A percentile compares a stretch with the other conserved stretches of the same genome.
These are phyloP conservation scores for Trichoderma citrinoviride DNA, from an alignment of 2,329 filamentous ascomycete genomes.

Conservation along the genomic window DNA sequence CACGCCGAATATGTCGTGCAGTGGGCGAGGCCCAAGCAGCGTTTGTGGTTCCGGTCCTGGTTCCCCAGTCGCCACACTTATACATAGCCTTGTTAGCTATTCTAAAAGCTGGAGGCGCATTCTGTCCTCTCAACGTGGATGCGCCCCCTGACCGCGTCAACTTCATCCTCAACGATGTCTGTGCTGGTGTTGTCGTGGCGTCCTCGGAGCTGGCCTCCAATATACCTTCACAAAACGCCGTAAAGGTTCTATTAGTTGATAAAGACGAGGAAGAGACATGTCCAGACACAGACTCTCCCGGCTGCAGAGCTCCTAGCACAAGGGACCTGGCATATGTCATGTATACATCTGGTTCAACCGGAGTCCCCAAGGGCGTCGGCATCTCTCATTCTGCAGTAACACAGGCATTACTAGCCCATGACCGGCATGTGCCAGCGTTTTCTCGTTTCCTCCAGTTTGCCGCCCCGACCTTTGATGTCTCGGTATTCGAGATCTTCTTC, in stretches of 20 bases:
- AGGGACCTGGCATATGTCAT: constrained; percentile 76
- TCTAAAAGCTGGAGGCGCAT: constrained; percentile 77
- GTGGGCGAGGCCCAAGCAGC: background rate
- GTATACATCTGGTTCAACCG: constrained; percentile 91
- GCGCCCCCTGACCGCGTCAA: constrained; percentile 71
- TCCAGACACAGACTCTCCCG: constrained; percentile 7
- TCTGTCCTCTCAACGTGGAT: constrained; percentile 80
- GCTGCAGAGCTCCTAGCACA: constrained; percentile 27
- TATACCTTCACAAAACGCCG: constrained; percentile 36
- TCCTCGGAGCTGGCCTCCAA: constrained; percentile 46
- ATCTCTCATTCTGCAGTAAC: constrained; percentile 77
- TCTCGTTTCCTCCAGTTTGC: constrained; percentile 86
- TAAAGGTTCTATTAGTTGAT: constrained; percentile 39
- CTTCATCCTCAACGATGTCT: constrained; percentile 78
- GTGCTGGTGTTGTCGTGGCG: constrained; percentile 66
- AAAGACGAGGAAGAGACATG: constrained; percentile 16
- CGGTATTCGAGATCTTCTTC: constrained; percentile 93
- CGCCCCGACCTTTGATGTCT: constrained; percentile 90
- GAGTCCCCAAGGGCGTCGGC: constrained; percentile 81
- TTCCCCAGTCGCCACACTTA: constrained; percentile 73
- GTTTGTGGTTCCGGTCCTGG: constrained; percentile 69
- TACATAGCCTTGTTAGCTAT: constrained; percentile 77
- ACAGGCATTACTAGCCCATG: constrained; percentile 79
- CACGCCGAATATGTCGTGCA: constrained; percentile 44
- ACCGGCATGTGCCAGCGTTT: constrained; percentile 73